Evolutionary conservation across 805 yeast genomes (phyloP), one percentile per base, ranked within the genome.

Genomic region (Candida dajiaensis): DNA sequence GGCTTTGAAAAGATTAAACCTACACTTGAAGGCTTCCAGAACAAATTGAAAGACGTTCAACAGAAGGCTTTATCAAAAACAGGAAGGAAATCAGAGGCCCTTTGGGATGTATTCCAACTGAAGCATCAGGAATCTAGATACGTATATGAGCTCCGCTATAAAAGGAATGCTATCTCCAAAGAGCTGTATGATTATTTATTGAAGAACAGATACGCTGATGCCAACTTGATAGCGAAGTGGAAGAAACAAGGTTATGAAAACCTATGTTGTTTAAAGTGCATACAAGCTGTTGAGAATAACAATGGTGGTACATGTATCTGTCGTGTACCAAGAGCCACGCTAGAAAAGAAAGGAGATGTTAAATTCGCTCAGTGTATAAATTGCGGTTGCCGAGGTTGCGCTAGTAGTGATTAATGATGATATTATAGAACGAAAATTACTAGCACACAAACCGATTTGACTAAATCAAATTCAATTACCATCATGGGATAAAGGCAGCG

Each of bases 361-460:
- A 63, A 66, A 31, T 69, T 70, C 49, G 68, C 76, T 13, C 76
- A 81, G 53, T 88, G 95, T 62, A 73, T 83, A 6, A 85, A 82
- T 26, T 88, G 96, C 69, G 96, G 96, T 0, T 88, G 96, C 57
- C 69, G 74, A 50, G 96, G 96, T 6, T 88, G 96, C 61, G 78
- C 92, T 2, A 83, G 89, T 57, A 73, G 80, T 18, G 94, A 85
- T 59, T 86, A 45, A 54, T 33, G 22, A 13, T 22, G 8, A 22
- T 22, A 22, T 28, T 4, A 10, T 10, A 4, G 11, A 13, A 6
- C 28, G 11, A 25, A 25, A 22, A 22, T 22, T 22, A 6, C 6
- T 22, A 22, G 9, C 25, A 22, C 12, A 25, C 28, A 25, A 13
- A 6, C 12, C 3, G 4, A 13, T 7, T 25, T 25, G 28, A 25